Percentiles rank a stretch among this genome's conserved stretches.
Conservation (phyloP, 2,329 filamentous ascomycete genomes). For the Exophiala lecanii-corni region DNA sequence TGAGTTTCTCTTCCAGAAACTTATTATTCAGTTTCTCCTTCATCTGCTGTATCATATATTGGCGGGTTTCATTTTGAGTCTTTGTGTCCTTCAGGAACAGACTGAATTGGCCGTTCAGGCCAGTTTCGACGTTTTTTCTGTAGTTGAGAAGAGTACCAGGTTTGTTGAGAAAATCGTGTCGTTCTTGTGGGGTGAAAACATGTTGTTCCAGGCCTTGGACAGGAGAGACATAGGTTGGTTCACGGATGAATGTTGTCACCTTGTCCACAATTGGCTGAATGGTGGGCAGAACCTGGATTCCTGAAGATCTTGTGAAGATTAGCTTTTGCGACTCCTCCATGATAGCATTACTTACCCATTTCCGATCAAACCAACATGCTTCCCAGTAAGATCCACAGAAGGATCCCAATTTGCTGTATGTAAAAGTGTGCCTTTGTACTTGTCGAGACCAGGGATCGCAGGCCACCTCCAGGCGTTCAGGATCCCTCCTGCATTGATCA, state of each 20-base stretch:
- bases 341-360: conserved; percentile 28
- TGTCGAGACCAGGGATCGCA: conserved; percentile 25
- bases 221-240: conserved; percentile 19
- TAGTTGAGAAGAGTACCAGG: conserved; percentile 18
- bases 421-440: conserved; percentile 27
- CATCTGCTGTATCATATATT: conserved; percentile 23
- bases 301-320: conserved; percentile 37
- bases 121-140: conserved; percentile 17
- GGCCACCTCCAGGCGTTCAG: conserved; percentile 48
- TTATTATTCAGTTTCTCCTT: conserved; percentile 19
- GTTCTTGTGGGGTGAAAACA: conserved; percentile 22
- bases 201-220: conserved; percentile 21
- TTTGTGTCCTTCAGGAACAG: conserved; percentile 13
- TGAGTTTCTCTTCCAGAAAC: conserved; percentile 18
- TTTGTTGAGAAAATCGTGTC: conserved; percentile 19
- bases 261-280: conserved; percentile 26
- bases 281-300: conserved; percentile 39
- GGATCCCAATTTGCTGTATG: conserved; percentile 32
- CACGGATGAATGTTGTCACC: conserved; percentile 31
- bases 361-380: conserved; percentile 28
- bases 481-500: conserved; percentile 56
- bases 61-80: conserved; percentile 15
- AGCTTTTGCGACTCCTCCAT: too few relatives aligned
- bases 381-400: conserved; percentile 27
- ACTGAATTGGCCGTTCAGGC: conserved; percentile 25